A percentile compares a stretch with the other conserved stretches of the same genome.
phyloP scores from a whole-genome alignment of 148 eudicot genomes.

The Arbutus unedo region DNA sequence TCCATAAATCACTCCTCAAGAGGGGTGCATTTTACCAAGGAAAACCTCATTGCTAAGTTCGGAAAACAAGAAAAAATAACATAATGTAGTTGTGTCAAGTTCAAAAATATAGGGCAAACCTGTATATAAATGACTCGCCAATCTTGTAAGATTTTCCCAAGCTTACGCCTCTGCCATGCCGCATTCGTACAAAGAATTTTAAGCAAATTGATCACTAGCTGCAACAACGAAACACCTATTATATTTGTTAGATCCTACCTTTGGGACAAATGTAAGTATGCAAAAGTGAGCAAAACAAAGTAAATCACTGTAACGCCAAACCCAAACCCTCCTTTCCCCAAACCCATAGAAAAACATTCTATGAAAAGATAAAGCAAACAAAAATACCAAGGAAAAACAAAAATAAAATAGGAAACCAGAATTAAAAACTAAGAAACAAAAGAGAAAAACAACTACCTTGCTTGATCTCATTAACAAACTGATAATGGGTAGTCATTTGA shows the following conservation, averaged over 20 bases:
- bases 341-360: too few relatives aligned
- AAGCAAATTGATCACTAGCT: conserved; percentile 73
- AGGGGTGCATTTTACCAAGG: background rate
- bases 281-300: background rate
- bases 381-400: conserved; percentile 15
- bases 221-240: conserved; percentile 35
- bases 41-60: conserved; percentile 1
- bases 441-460: background rate
- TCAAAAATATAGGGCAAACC: conserved; percentile 39
- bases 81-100: background rate
- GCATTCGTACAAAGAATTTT: conserved; percentile 82
- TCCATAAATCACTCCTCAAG: background rate
- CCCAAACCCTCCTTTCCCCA: background rate
- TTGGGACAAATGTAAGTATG: background rate
- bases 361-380: conserved; percentile 1
- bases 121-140: conserved; percentile 86
- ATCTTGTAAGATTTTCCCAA: conserved; percentile 92
- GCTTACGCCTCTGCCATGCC: conserved; percentile 99
- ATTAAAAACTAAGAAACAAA: background rate
- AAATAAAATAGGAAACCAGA: background rate
- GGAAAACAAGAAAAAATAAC: background rate
- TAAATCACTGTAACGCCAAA: background rate
- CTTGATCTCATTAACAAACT: background rate
- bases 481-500: background rate
- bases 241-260: conserved; percentile 10